These are phyloP conservation scores for Neoscytalidium dimidiatum DNA, from an alignment of 2,329 filamentous ascomycete genomes.

Conservation along the genomic window DNA sequence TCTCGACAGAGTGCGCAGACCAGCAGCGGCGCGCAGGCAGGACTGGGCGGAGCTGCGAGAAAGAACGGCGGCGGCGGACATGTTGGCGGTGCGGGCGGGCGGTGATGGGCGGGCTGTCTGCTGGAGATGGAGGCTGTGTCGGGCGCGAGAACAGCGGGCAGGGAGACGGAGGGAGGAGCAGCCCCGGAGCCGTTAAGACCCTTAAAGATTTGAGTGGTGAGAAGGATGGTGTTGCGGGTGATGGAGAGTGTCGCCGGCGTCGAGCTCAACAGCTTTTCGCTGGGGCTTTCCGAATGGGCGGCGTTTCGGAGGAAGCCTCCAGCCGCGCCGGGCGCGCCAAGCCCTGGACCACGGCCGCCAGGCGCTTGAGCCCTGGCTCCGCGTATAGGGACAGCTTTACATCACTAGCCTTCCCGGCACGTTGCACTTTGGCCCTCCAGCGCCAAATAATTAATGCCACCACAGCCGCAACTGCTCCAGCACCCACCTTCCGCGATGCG, in stretches of 20 bases:
- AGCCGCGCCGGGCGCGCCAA: conserved; percentile 2
- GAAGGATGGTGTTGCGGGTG: conserved; percentile 6
- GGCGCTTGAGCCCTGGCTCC: background rate
- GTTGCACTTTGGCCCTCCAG: background rate
- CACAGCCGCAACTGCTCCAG: background rate
- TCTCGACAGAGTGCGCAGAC: conserved; percentile 48
- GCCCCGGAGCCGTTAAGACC: conserved; percentile 12
- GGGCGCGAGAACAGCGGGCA: conserved; percentile 25
- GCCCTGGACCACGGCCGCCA: background rate
- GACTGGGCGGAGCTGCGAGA: conserved; percentile 48
- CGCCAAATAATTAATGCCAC: background rate
- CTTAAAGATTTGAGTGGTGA: background rate
- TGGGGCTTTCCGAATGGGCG: conserved; percentile 16
- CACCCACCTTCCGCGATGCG: conserved; percentile 5
- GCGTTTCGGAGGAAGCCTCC: conserved; percentile 7
- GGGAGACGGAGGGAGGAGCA: conserved; percentile 5
- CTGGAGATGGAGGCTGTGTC: conserved; percentile 24
- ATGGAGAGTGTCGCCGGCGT: conserved; percentile 4
- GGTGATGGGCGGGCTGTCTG: conserved; percentile 29
- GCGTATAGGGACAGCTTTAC: conserved; percentile 5
- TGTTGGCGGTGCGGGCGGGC: conserved; percentile 38
- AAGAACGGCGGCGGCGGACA: conserved; percentile 56
- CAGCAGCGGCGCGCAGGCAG: conserved; percentile 40
- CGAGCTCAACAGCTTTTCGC: conserved; percentile 19
- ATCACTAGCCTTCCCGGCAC: conserved; percentile 3